Conservation (phyloP, 768 basidiomycete genomes). For the Panus rudis region DNA sequence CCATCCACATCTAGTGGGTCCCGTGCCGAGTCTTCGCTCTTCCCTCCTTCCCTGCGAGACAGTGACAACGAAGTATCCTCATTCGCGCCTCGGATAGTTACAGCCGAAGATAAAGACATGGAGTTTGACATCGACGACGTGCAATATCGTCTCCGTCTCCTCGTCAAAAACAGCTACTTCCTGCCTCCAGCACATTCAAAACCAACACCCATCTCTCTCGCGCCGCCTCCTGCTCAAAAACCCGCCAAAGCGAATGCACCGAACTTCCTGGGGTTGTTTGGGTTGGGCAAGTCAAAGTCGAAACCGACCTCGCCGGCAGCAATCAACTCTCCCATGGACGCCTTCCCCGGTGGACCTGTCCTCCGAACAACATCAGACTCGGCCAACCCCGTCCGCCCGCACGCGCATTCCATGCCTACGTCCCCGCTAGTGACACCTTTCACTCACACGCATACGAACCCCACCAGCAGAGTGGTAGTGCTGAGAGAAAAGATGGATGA, state of each 20-base stretch:
- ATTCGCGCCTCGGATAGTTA: conserved; percentile 16
- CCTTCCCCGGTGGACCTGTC: conserved; percentile 15
- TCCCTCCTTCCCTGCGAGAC: conserved; percentile 51
- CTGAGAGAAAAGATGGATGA: conserved; percentile 79
- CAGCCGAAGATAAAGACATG: conserved; percentile 17
- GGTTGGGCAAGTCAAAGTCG: conserved; percentile 58
- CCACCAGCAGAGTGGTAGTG: conserved; percentile 52
- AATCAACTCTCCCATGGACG: conserved; percentile 17
- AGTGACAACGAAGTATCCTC: conserved; percentile 38
- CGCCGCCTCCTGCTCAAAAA: conserved; percentile 35
- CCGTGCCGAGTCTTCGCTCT: conserved; percentile 55
- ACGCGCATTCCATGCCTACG: conserved; percentile 14
- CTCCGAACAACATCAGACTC: conserved; percentile 63
- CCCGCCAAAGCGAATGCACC: conserved; percentile 40
- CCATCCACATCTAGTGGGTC: conserved; percentile 61
- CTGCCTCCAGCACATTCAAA: conserved; percentile 84
- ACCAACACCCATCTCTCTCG: conserved; percentile 63
- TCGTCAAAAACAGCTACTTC: conserved; percentile 85
- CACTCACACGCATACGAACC: conserved; percentile 31
- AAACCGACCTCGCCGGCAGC: conserved; percentile 44
- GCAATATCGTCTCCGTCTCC: conserved; percentile 73
- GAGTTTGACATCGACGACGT: conserved; percentile 62
- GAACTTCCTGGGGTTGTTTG: conserved; percentile 63
- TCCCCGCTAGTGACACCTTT: conserved; percentile 31
- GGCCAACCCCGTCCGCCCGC: conserved; percentile 28